Base-by-base conservation (phyloP, 768 basidiomycete species). In the Russula dissimulans region DNA sequence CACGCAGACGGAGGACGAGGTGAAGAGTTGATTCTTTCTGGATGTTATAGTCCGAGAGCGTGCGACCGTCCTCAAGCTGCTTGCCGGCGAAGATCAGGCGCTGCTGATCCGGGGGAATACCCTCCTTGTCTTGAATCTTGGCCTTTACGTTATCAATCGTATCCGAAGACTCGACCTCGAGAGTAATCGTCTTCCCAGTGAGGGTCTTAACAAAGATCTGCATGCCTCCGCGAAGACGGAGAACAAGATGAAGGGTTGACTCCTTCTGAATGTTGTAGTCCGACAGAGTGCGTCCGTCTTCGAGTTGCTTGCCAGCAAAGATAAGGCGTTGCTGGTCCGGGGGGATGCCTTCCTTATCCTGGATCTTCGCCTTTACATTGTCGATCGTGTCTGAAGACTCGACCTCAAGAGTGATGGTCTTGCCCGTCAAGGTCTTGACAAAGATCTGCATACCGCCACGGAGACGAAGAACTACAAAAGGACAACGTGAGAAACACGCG, bases 371-470 rank as follows among this genome's bases (percentile, higher is more conserved):
- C 66, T 71, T 71, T 4, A 70, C 70, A 9, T 70, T 71, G 53
- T 71, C 70, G 42, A 71, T 71, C 5, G 70, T 71, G 61, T 71
- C 70, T 1, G 70, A 71, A 0, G 70, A 71, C 56, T 71, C 79
- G 56, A 82, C 80, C 71, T 82, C 80, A 39, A 81, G 73, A 31
- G 80, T 81, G 69, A 81, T 81, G 48, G 78, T 80, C 75, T 80
- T 80, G n/a, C 78, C 78, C 44, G 77, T 78, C 38, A 78, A 62
- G 26, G 73, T 76, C 74, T 74, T 80, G 66, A 80, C 78, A 68
- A 80, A 79, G 69, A 79, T 80, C 69, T 80, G 70, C 70, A 71
- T 71, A 22, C 70, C 70, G 46, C 70, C 70, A 43, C 70, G 70
- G 22, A 71, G 70, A 74, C 71, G 70, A 54, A 81, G 75, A 45